These are phyloP conservation scores for Daldinia sp. DNA, from an alignment of 2,329 filamentous ascomycete species.

Conservation along the genomic window DNA sequence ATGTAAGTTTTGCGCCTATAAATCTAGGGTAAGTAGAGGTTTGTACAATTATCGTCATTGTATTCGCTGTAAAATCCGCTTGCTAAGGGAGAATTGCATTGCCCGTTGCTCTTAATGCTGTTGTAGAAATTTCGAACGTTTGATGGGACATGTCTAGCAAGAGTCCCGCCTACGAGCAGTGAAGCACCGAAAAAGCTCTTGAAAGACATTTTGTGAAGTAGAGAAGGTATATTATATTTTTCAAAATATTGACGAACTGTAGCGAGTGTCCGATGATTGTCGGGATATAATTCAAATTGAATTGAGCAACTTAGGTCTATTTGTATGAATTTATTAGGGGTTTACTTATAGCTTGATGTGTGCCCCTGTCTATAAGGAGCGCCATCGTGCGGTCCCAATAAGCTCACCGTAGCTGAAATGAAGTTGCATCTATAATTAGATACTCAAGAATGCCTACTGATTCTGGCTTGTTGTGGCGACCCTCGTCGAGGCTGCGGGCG, in stretches of 20 bases:
- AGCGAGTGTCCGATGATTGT: not conserved
- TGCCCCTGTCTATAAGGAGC: constrained; percentile 24
- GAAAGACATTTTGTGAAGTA: constrained; percentile 29
- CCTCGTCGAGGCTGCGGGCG: constrained; percentile 19
- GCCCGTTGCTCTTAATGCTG: constrained; percentile 48
- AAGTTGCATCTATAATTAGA: constrained; percentile 27
- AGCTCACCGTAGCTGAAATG: not conserved
- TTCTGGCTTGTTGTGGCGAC: constrained; percentile 24
- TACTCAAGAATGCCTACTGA: constrained; percentile 1
- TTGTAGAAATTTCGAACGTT: constrained; percentile 55
- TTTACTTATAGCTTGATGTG: not conserved
- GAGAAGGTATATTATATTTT: not conserved
- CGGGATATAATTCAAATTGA: not conserved
- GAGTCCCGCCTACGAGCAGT: constrained; percentile 27
- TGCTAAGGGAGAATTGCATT: constrained; percentile 52
- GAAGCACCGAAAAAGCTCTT: constrained; percentile 33
- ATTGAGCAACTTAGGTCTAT: constrained; percentile 3
- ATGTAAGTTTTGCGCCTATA: not conserved
- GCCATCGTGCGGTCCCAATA: constrained; percentile 8
- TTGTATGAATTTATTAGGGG: constrained; percentile 12
- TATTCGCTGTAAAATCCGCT: constrained; percentile 53
- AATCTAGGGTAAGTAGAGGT: too few relatives aligned
- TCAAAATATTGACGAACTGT: not conserved
- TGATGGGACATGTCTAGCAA: constrained; percentile 47
- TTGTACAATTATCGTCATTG: constrained; percentile 49